These are phyloP conservation scores for Tuber indicum DNA, from an alignment of 495 filamentous ascomycete species.

Conservation along the genomic window DNA sequence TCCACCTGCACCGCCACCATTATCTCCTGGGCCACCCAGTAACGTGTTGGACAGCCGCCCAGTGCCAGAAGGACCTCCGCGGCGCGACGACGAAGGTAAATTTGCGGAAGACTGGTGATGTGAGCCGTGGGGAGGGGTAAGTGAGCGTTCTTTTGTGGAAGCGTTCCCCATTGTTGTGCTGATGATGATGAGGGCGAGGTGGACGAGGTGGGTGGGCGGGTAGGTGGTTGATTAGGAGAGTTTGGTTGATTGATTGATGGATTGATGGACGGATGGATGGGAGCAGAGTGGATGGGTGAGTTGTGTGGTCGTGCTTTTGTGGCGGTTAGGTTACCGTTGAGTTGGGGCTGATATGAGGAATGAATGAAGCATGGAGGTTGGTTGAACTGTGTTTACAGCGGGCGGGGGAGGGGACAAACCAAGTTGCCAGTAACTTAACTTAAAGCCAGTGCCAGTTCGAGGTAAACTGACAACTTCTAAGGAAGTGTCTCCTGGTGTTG, in stretches of 20 bases:
- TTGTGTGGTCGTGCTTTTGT: constrained; percentile 12
- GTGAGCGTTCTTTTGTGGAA: constrained; percentile 41
- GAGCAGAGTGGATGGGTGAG: not conserved
- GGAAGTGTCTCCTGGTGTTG: not conserved
- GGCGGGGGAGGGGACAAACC: not conserved
- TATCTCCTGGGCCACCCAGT: constrained; percentile 5
- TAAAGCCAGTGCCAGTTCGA: not conserved
- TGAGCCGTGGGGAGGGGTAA: constrained; percentile 31
- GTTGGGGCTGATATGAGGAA: constrained; percentile 3
- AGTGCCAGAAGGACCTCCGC: constrained; percentile 32
- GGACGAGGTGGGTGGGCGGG: not conserved
- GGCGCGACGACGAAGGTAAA: constrained; percentile 29
- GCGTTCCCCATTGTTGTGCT: constrained; percentile 37
- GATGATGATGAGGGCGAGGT: not conserved
- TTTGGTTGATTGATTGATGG: not conserved
- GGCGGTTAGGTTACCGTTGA: constrained; percentile 12
- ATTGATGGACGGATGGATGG: not conserved
- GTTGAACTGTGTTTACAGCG: not conserved
- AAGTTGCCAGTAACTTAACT: not conserved
- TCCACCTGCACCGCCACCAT: constrained; percentile 13
- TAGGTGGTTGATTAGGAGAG: not conserved
- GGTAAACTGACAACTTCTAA: not conserved
- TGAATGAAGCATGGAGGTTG: not conserved
- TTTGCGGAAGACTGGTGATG: constrained; percentile 33
- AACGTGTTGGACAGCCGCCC: constrained; percentile 27